Evolutionary conservation across 495 filamentous ascomycete genomes (phyloP).

Genomic region (Delitschia confertaspora): DNA sequence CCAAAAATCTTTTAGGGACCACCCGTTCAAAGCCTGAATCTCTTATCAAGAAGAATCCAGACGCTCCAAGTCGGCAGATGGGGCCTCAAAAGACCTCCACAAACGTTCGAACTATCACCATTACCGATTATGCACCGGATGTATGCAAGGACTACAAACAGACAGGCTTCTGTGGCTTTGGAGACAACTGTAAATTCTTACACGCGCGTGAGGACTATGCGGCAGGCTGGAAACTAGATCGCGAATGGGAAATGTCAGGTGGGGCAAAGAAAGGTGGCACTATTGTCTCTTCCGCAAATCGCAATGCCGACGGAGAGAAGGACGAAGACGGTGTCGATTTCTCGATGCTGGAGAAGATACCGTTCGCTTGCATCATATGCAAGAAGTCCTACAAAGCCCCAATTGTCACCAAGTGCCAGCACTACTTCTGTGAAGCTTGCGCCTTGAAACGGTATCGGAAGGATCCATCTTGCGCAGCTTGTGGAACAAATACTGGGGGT

Average conservation of each 20-base stretch:
- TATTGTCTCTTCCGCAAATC: slow-evolving; percentile 53
- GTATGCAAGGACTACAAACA: slow-evolving; percentile 95
- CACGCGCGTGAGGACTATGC: slow-evolving; percentile 84
- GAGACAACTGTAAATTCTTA: slow-evolving; percentile 77
- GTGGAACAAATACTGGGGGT: slow-evolving; percentile 73
- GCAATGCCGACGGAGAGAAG: slow-evolving; percentile 38
- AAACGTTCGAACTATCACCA: slow-evolving; percentile 83
- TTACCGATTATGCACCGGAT: slow-evolving; percentile 86
- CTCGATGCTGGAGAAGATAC: slow-evolving; percentile 72
- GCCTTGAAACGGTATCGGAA: slow-evolving; percentile 75
- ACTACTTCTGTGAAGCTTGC: slow-evolving; percentile 91
- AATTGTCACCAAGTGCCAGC: slow-evolving; percentile 81
- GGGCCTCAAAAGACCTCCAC: slow-evolving; percentile 84
- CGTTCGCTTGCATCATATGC: slow-evolving; percentile 94
- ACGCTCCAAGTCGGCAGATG: slow-evolving; percentile 60
- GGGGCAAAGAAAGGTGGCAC: slow-evolving; percentile 64
- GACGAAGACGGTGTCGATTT: slow-evolving; percentile 64
- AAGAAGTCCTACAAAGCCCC: slow-evolving; percentile 69
- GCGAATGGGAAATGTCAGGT: slow-evolving; percentile 80
- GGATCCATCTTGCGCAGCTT: slow-evolving; percentile 76
- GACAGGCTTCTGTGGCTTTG: slow-evolving; percentile 77
- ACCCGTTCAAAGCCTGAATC: slow-evolving; percentile 46
- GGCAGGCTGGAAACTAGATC: slow-evolving; percentile 90
- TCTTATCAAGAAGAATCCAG: slow-evolving; percentile 75
- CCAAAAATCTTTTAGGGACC: slow-evolving; percentile 56